A percentile compares a stretch with the other conserved stretches of the same genome.
Conservation (phyloP, 345 rosid genomes). For the Aegle marmelos region DNA sequence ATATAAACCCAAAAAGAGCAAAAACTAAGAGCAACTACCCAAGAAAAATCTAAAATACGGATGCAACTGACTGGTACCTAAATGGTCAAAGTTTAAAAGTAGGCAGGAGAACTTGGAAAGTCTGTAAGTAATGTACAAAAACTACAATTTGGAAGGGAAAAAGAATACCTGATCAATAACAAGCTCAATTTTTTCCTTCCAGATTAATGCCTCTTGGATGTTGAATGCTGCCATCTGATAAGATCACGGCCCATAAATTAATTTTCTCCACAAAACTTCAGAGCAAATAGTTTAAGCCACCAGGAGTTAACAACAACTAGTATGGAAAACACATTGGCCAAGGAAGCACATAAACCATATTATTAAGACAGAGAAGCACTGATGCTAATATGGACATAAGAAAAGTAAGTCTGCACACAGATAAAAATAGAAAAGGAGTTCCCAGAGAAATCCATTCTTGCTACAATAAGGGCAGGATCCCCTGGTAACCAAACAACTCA, state of each 20-base stretch:
- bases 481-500: not conserved
- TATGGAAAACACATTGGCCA: not conserved
- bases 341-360: constrained; percentile 2
- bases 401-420: not conserved
- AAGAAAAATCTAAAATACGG: not conserved
- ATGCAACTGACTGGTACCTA: not conserved
- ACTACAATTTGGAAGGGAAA: not conserved
- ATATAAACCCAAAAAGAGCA: not conserved
- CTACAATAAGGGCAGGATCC: not conserved
- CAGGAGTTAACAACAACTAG: not conserved
- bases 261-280: constrained; percentile 1
- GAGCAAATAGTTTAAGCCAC: constrained; percentile 4
- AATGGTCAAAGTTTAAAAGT: not conserved
- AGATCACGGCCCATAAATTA: constrained; percentile 27
- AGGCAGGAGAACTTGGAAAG: not conserved
- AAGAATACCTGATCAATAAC: constrained; percentile 88
- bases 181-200: constrained; percentile 91
- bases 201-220: constrained; percentile 85
- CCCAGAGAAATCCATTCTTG: not conserved
- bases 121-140: not conserved
- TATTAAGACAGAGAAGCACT: constrained; percentile 1
- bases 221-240: constrained; percentile 99
- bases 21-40: not conserved
- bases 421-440: not conserved
- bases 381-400: not conserved